Evolutionary conservation across 176 grass and related monocot genomes (phyloP).

Genomic region (Avena insularis): DNA sequence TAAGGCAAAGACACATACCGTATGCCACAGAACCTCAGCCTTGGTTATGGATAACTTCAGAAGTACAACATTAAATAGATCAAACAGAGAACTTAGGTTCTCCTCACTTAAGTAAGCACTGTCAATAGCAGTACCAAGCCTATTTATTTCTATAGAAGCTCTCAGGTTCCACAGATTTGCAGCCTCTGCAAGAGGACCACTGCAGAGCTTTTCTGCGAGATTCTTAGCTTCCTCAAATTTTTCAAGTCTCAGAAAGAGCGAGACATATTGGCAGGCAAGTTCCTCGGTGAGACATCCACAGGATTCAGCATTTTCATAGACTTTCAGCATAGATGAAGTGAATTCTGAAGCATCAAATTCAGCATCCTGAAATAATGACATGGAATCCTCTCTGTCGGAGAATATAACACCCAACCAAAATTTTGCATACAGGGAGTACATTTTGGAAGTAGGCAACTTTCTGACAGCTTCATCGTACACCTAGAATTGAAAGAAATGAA

Average conservation of each 20-base stretch:
- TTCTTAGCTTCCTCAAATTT: constrained; percentile 76
- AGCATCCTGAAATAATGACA: constrained; percentile 47
- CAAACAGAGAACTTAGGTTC: constrained; percentile 62
- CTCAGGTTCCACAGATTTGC: constrained; percentile 74
- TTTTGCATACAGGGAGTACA: constrained; percentile 85
- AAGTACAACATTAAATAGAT: constrained; percentile 65
- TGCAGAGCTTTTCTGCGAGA: constrained; percentile 74
- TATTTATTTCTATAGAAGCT: constrained; percentile 78
- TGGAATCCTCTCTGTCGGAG: constrained; percentile 52
- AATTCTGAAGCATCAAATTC: constrained; percentile 60
- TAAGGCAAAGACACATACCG: constrained; percentile 54
- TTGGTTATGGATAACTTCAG: constrained; percentile 59
- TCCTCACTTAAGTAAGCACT: constrained; percentile 57
- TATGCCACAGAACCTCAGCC: constrained; percentile 74
- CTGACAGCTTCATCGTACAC: constrained; percentile 87
- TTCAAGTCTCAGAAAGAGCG: constrained; percentile 63
- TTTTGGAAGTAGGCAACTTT: constrained; percentile 73
- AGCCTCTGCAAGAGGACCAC: constrained; percentile 61
- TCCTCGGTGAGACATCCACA: constrained; percentile 63
- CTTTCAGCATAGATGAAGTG: constrained; percentile 56
- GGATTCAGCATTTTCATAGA: constrained; percentile 76
- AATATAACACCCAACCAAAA: constrained; percentile 73
- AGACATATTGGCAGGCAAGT: constrained; percentile 79
- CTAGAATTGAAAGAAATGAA: constrained; percentile 44
- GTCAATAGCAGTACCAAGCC: constrained; percentile 40